Percentiles rank a stretch among this genome's conserved stretches.
Conservation (phyloP, 768 basidiomycete species). For the Hericium erinaceus region DNA sequence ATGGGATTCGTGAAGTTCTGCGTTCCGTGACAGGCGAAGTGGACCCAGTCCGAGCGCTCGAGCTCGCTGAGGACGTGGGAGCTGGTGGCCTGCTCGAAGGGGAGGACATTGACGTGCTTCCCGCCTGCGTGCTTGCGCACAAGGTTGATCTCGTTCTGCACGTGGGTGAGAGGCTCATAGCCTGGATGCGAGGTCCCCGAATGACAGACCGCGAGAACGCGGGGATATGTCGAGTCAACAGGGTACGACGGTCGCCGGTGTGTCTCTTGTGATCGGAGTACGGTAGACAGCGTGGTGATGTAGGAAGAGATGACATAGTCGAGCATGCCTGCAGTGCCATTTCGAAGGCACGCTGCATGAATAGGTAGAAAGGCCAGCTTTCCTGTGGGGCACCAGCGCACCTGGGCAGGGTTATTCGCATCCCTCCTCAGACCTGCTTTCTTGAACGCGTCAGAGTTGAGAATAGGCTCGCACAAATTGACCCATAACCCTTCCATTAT, state of each 20-base stretch:
- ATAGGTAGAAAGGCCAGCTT: background rate
- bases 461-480: background rate
- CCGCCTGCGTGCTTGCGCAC: background rate
- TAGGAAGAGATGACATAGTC: background rate
- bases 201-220: background rate
- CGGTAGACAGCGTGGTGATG: background rate
- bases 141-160: background rate
- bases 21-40: constrained; percentile 12
- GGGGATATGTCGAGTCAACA: background rate
- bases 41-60: constrained; percentile 3
- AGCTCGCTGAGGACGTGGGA: constrained; percentile 2
- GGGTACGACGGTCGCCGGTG: background rate
- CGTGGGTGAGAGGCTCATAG: background rate
- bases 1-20: constrained; percentile 5
- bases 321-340: background rate
- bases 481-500: background rate
- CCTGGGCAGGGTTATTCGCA: background rate
- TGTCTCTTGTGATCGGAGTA: background rate
- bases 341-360: background rate
- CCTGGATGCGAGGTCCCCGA: background rate
- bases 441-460: background rate
- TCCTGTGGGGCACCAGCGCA: background rate
- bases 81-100: background rate
- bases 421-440: too few species aligned
- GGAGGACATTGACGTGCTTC: background rate